Evolutionary conservation across 495 filamentous ascomycete genomes (phyloP), one percentile per base, ranked within the genome.

Genomic region (Aspergillus bridgeri): DNA sequence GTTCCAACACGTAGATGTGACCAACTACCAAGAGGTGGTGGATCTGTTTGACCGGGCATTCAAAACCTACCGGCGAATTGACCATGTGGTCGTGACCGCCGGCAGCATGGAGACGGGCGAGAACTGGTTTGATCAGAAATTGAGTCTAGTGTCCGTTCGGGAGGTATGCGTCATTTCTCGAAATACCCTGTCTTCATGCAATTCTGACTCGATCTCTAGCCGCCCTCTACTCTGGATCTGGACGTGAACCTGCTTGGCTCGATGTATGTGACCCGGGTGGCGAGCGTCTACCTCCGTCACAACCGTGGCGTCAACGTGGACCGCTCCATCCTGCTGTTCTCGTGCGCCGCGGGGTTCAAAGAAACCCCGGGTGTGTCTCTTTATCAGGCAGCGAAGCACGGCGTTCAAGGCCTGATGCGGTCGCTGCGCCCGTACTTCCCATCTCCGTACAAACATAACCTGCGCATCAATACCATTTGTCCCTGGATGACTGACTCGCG

Each of bases 401-500:
- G 78, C 24, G 72, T 83, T 6, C 64, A 76, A 6, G 80, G 79
- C 0, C 70, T 81, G 3, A 77, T 81, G 74, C 72, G 79, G 19
- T 72, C 78, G 21, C 65, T 81, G 15, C 70, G 75, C 46, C 65
- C 54, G 23, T 77, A 73, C 59, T 62, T 78, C 42, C 69, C 72
- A 4, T 62, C 64, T 0, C 66, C 71, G 0, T 72, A 71, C 53
- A 68, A 66, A 54, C 73, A 77, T 59, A 63, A 67, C 38, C 65
- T 83, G 20, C 75, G 81, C 20, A 72, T 77, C 55, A 84, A 83
- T 60, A 75, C 76, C 15, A 71, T 83, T 52, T 82, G 80, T 59
- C 81, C 81, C 1, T 83, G 79, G 80, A 76, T 79, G 65, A 81
- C 78, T 2, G 62, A 74, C 45, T 81, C 75, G 6, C 67, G 69